Evolutionary conservation across 176 grass and related monocot genomes (phyloP), one percentile per base, ranked within the genome.

Genomic region (Paspalum vaginatum): DNA sequence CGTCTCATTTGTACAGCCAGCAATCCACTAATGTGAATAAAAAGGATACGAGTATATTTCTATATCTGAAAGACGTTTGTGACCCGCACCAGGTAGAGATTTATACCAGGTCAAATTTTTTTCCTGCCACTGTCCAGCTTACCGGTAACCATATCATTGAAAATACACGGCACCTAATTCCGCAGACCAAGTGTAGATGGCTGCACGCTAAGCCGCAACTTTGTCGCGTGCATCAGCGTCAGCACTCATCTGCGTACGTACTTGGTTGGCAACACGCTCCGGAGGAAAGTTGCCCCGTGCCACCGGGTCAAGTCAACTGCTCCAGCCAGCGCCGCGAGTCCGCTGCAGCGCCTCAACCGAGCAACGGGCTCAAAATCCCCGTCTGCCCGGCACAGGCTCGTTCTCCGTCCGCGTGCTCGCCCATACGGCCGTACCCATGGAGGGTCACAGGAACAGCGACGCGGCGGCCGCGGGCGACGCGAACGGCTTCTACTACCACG

Each of bases 401-500:
- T 62, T 0, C 16, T 0, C 9, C 4, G 6, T 39, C 9, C 47
- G 5, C 49, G 48, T 39, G 39, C n/a, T n/a, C n/a, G n/a, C n/a
- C n/a, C n/a, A n/a, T n/a, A n/a, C n/a, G n/a, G n/a, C n/a, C n/a
- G n/a, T 22, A 32, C 32, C 32, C 62, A 89, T 70, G 76, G 81
- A 80, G 18, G 24, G 66, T 12, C 51, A 44, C 0, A 25, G 15
- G 49, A 26, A 1, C 47, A 5, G 21, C 57, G 54, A n/a, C n/a
- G n/a, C 6, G 26, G 40, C 41, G 7, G 55, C 27, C 5, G 32
- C 11, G 47, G 38, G 17, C 22, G 72, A 77, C 39, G 48, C 46
- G 54, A 81, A 32, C 48, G 12, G 65, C 72, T 76, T 77, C 65
- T 77, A 25, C 57, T 51, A 42, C 61, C 73, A 51, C 76, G 32